phyloP scores from a whole-genome alignment of 1,139 yeast species.

The Suhomyces yuchorum region DNA sequence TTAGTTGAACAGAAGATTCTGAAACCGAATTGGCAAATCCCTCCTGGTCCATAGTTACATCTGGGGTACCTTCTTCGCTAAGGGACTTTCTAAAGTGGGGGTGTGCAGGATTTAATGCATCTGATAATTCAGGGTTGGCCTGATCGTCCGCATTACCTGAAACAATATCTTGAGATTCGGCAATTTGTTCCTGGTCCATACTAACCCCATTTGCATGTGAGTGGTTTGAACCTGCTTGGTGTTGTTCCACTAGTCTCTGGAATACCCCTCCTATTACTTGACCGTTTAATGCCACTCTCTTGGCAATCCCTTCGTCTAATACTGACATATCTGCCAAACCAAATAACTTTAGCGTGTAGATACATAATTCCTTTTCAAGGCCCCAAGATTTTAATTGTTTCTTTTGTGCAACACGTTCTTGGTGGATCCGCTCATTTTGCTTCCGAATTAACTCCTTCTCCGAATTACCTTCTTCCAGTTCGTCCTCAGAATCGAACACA shows the following conservation, averaged over 20 bases:
- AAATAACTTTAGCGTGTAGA: constrained; percentile 52
- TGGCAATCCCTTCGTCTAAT: constrained; percentile 29
- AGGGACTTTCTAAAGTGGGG: background rate
- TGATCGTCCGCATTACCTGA: background rate
- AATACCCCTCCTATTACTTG: constrained; percentile 49
- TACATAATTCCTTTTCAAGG: constrained; percentile 51
- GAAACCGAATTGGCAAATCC: background rate
- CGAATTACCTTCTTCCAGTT: constrained; percentile 20
- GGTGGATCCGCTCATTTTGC: constrained; percentile 11
- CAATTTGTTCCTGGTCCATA: background rate
- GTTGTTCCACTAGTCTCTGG: constrained; percentile 27
- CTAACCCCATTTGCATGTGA: background rate
- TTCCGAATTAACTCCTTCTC: constrained; percentile 10
- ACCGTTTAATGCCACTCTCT: constrained; percentile 52
- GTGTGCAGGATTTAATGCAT: background rate
- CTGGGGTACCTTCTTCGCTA: background rate
- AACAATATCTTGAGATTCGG: background rate
- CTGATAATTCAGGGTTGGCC: background rate
- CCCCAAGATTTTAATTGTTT: constrained; percentile 28
- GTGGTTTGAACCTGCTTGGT: constrained; percentile 7
- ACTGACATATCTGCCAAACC: constrained; percentile 45
- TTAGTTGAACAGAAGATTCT: background rate
- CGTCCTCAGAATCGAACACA: constrained; percentile 24
- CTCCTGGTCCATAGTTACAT: background rate
- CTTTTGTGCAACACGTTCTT: constrained; percentile 13